phyloP scores from a whole-genome alignment of 306 rosid species.

The Pueraria montana region DNA sequence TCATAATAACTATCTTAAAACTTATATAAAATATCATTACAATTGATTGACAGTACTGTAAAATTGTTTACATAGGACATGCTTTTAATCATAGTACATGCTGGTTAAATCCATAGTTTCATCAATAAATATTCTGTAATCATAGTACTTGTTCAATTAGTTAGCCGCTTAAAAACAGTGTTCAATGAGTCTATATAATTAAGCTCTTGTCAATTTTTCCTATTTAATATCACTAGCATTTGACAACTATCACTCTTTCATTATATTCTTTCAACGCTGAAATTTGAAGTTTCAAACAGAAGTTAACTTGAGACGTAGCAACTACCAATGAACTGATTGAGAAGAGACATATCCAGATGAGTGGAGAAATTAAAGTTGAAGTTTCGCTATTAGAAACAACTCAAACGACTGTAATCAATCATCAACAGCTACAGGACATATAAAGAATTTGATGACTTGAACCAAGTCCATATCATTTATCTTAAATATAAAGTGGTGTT shows the following conservation, averaged over 20 bases:
- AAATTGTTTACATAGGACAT: background rate
- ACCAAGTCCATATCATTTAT: background rate
- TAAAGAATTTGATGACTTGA: background rate
- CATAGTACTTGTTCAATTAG: background rate
- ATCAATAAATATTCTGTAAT: background rate
- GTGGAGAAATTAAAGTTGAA: background rate
- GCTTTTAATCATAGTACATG: background rate
- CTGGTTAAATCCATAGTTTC: background rate
- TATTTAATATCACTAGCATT: background rate
- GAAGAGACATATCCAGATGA: background rate
- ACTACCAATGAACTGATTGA: conserved; percentile 21
- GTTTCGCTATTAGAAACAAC: conserved; percentile 7
- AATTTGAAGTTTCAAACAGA: conserved; percentile 15
- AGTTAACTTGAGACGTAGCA: conserved; percentile 11
- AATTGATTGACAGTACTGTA: background rate
- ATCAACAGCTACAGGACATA: conserved; percentile 12
- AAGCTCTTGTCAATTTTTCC: background rate
- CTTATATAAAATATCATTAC: background rate
- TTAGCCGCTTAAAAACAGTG: background rate
- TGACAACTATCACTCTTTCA: conserved; percentile 6
- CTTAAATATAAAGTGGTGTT: background rate
- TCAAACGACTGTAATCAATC: background rate
- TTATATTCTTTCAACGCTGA: conserved; percentile 4
- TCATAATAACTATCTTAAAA: background rate
- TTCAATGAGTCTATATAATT: background rate